Base-by-base conservation (phyloP, 345 rosid species). In the Odontarrhena argentea region DNA sequence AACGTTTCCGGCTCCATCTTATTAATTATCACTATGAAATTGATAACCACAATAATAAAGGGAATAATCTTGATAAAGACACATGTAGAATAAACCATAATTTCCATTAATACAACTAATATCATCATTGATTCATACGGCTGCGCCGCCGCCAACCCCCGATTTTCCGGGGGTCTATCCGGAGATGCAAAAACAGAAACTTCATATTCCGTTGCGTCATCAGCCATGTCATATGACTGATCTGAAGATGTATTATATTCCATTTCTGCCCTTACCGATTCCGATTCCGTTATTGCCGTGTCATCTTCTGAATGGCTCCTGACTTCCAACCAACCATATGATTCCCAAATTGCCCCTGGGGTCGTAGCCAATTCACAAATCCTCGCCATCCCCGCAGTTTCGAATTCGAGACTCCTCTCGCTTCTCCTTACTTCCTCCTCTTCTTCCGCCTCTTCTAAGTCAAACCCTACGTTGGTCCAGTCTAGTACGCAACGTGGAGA, bases 401-500 rank as follows among this genome's bases (percentile, higher is more conserved):
- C 46, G 5, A 12, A 11, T 0, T 18, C 24, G 4, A 56, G 44
- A 47, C 38, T 70, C 28, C 9, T 28, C 9, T 36, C 76, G 25
- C 30, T 63, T 0, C 61, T 74, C 8, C 24, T 76, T 34, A 14
- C 78, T 48, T 55, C 65, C 34, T 58, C 71, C 2, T 54, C 75
- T 10, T 63, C 57, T 51, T 42, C 69, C 22, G 22, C 22, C 0
- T 45, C 65, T 55, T 37, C 57, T 3, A 68, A 38, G 8, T 54
- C 74, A 49, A 80, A 81, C 8, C 76, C 79, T 26, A 81, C 74
- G 70, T 42, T 67, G 28, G 55, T 75, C 79, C 84, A 81, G 79
- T 84, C 85, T 9, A 87, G 86, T 11, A 87, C 89, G 76, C 89
- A 80, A 51, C 92, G 94, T 9, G 94, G 96, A 63, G 96, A 87